Evolutionary conservation across 2,329 filamentous ascomycete genomes (phyloP).

Genomic region (Ploettnerulaceae sp.): DNA sequence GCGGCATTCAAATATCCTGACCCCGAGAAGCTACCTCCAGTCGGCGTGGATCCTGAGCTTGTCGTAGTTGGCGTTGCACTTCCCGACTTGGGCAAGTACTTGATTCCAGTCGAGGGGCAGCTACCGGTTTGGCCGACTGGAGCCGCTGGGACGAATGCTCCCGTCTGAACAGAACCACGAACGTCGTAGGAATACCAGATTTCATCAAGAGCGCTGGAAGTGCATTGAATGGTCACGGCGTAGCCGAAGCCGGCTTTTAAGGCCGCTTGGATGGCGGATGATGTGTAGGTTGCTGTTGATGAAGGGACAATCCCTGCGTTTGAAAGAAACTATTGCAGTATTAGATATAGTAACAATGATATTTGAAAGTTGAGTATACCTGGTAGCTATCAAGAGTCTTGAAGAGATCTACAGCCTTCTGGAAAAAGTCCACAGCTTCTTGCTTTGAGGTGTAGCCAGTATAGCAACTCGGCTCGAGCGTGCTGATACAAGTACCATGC

Average conservation of each 20-base stretch:
- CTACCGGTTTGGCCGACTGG: conserved; percentile 17
- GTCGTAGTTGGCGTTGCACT: conserved; percentile 23
- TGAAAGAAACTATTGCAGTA: conserved; percentile 45
- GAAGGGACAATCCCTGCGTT: conserved; percentile 56
- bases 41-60: conserved; percentile 38
- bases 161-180: conserved; percentile 46
- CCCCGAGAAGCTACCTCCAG: conserved; percentile 41
- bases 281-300: conserved; percentile 38
- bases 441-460: conserved; percentile 51
- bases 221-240: conserved; percentile 42
- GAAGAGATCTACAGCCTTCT: conserved; percentile 61
- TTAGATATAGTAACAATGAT: conserved; percentile 46
- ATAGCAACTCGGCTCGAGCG: conserved; percentile 64
- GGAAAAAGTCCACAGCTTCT: conserved; percentile 66
- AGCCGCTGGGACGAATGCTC: conserved; percentile 40
- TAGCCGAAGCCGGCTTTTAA: conserved; percentile 43
- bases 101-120: conserved; percentile 57
- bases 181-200: conserved; percentile 51
- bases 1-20: conserved; percentile 56
- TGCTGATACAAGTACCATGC: conserved; percentile 68
- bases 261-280: conserved; percentile 39
- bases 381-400: conserved; percentile 61
- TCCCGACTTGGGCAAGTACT: conserved; percentile 44
- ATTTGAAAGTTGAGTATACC: conserved; percentile 32
- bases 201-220: conserved; percentile 43